A percentile compares a stretch with the other conserved stretches of the same genome.
phyloP scores from a whole-genome alignment of 2,329 filamentous ascomycete genomes.

The Paecilomyces sp. region DNA sequence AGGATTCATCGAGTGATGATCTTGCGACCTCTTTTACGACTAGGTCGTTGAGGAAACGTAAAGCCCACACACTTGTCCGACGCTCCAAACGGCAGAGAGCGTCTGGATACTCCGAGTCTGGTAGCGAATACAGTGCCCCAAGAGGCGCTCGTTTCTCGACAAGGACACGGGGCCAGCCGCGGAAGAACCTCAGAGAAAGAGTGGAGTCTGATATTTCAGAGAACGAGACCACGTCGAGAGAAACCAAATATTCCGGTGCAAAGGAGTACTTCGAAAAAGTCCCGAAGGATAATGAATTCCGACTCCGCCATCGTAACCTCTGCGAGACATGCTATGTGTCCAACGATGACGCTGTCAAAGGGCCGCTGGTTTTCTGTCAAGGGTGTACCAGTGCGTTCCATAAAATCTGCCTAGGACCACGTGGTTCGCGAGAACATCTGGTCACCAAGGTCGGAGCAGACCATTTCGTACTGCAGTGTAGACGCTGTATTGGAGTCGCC shows the following conservation, averaged over 20 bases:
- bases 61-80: slow-evolving; percentile 4
- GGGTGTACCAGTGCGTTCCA: slow-evolving; percentile 83
- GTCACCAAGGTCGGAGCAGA: slow-evolving; percentile 75
- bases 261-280: slow-evolving; percentile 67
- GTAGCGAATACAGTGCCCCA: slow-evolving; percentile 7
- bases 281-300: slow-evolving; percentile 58
- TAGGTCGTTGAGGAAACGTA: slow-evolving; percentile 8
- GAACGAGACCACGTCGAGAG: slow-evolving; percentile 36
- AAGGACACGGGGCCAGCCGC: slow-evolving; percentile 17
- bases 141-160: slow-evolving; percentile 22
- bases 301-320: slow-evolving; percentile 56
- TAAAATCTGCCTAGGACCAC: slow-evolving; percentile 69
- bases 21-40: slow-evolving; percentile 8
- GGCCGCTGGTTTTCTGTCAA: slow-evolving; percentile 76
- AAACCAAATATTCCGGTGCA: slow-evolving; percentile 47
- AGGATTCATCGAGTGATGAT: slow-evolving; percentile 16
- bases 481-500: slow-evolving; percentile 66
- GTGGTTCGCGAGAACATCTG: slow-evolving; percentile 71
- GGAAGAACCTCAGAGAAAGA: slow-evolving; percentile 39
- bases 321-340: slow-evolving; percentile 66
- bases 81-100: slow-evolving; percentile 5
- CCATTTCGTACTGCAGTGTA: slow-evolving; percentile 83
- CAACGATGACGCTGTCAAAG: slow-evolving; percentile 52
- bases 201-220: slow-evolving; percentile 31
- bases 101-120: slow-evolving; percentile 4